Base-by-base conservation (phyloP, 805 yeast species). In the Yamadazyma philogaea region DNA sequence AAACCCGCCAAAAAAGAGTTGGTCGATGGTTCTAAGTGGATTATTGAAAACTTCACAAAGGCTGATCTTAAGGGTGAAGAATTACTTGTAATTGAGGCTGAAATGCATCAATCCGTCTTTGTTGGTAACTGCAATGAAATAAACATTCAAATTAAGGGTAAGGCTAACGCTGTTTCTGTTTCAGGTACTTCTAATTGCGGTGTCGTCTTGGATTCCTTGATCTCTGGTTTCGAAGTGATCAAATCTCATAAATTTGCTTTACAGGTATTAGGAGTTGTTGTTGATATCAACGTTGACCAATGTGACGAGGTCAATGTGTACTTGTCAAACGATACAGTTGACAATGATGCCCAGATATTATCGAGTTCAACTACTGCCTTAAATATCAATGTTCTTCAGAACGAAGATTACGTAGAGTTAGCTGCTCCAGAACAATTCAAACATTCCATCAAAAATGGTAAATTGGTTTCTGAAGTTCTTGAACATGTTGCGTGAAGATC, bases 401-500 rank as follows among this genome's bases (percentile, higher is more conserved):
- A 74, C 17, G 87, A 80, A 30, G 96, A 91, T 60, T 82, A 77
- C 64, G 77, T 72, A 41, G 99, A 93, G 64, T 68, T 80, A 42
- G 82, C 96, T 7, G 78, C 86, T 32, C 96, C 98, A 7, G 99
- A 93, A 66, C 99, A 93, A 69, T 76, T 93, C 64, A 78, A 79
- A 57, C 96, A 88, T 64, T 71, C 77, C 14, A 70, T 87, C 48
- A 70, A 65, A 41, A 61, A 66, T 34, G 93, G 91, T 21, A 76
- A 77, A 56, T 63, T 90, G 47, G 70, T 74, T 26, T 79, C 87
- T 51, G 73, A 77, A 48, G 83, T 89, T 50, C 95, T 87, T 37
- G 93, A 85, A 61, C 95, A 87, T 63, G 81, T 83, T 21, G 93
- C 90, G n/a, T n/a, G n/a, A n/a, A n/a, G n/a, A n/a, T n/a, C n/a